phyloP scores from a whole-genome alignment of 495 filamentous ascomycete species.

The Oidiodendron maius region DNA sequence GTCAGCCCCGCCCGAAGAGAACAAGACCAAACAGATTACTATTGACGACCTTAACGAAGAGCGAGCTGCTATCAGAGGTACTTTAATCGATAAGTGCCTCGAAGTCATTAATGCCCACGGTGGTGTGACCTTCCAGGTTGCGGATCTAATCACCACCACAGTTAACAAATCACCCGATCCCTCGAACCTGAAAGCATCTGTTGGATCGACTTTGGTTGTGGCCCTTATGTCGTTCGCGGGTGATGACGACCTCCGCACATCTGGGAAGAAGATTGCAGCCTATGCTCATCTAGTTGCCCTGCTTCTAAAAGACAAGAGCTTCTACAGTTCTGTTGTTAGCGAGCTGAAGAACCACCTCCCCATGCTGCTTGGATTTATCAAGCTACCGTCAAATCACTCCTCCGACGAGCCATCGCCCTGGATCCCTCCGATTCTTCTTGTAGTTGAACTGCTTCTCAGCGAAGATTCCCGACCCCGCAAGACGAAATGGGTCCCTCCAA shows the following conservation, averaged over 20 bases:
- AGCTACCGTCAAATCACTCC: slow-evolving; percentile 58
- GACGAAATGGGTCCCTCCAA: slow-evolving; percentile 65
- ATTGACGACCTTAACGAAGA: slow-evolving; percentile 80
- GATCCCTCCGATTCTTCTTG: slow-evolving; percentile 84
- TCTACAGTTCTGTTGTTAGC: slow-evolving; percentile 70
- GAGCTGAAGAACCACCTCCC: slow-evolving; percentile 74
- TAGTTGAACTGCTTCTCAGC: slow-evolving; percentile 82
- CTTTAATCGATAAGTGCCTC: slow-evolving; percentile 81
- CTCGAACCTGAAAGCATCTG: slow-evolving; percentile 60
- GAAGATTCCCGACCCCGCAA: slow-evolving; percentile 78
- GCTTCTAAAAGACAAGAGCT: slow-evolving; percentile 73
- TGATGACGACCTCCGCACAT: slow-evolving; percentile 63
- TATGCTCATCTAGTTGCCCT: slow-evolving; percentile 91
- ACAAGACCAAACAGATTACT: slow-evolving; percentile 33
- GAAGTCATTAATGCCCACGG: slow-evolving; percentile 85
- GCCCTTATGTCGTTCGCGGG: slow-evolving; percentile 78
- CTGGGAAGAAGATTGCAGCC: slow-evolving; percentile 81
- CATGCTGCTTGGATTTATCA: slow-evolving; percentile 74
- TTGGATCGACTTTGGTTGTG: slow-evolving; percentile 76
- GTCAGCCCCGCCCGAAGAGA: background rate
- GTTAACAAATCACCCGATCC: slow-evolving; percentile 64
- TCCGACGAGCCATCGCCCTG: slow-evolving; percentile 77
- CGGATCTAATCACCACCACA: slow-evolving; percentile 75
- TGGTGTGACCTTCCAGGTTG: slow-evolving; percentile 84
- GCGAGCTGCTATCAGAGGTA: slow-evolving; percentile 62